These are phyloP conservation scores for Candida quercuum DNA, from an alignment of 805 yeast genomes.

Conservation along the genomic window DNA sequence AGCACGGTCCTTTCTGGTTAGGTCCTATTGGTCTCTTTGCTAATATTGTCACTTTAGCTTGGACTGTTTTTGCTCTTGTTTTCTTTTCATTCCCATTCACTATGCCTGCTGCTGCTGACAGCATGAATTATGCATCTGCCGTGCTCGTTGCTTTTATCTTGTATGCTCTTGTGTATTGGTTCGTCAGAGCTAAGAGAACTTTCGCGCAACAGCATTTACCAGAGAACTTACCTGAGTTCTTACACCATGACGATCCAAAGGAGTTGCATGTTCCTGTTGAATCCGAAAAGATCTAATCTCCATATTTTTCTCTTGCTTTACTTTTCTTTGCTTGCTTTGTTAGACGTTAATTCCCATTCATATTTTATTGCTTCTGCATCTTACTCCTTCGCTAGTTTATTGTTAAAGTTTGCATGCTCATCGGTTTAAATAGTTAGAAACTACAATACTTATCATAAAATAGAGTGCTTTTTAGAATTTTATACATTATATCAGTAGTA, in stretches of 20 bases:
- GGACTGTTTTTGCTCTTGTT: conserved; percentile 54
- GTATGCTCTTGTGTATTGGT: conserved; percentile 49
- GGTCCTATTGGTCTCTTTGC: conserved; percentile 47
- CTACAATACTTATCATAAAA: no score
- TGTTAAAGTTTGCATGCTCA: no score
- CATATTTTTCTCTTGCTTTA: neutral
- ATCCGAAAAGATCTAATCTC: neutral
- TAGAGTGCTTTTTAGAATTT: no score
- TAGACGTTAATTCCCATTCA: no score
- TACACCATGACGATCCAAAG: neutral
- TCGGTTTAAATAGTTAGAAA: no score
- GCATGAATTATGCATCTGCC: conserved; percentile 65
- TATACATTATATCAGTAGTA: neutral
- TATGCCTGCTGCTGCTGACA: conserved; percentile 52
- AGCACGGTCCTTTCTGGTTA: conserved; percentile 62
- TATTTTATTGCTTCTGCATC: no score
- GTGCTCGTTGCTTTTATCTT: conserved; percentile 42
- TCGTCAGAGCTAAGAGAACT: conserved; percentile 29
- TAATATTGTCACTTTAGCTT: conserved; percentile 44
- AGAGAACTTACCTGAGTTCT: conserved; percentile 12
- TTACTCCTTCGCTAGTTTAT: no score
- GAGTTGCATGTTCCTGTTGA: neutral
- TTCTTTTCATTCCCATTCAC: conserved; percentile 60
- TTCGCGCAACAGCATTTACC: conserved; percentile 23
- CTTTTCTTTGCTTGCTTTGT: neutral